These are phyloP conservation scores for Plasmodium sp. DNA, from an alignment of 169 alveolate genomes.

Conservation along the genomic window DNA sequence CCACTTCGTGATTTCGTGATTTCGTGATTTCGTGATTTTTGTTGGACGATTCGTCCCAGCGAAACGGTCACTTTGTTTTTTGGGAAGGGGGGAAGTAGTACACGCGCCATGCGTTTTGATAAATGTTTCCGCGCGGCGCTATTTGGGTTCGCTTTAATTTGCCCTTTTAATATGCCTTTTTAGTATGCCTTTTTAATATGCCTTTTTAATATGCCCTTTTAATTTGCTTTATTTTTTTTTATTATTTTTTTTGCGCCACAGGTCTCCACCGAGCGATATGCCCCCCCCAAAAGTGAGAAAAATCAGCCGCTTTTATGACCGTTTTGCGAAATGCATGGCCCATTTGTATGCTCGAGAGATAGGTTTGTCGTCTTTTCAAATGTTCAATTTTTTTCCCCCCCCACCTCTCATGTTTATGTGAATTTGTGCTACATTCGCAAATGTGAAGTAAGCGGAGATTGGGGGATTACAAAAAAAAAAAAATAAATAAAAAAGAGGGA, in stretches of 20 bases:
- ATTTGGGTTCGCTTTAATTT: background rate
- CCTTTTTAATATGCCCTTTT: background rate
- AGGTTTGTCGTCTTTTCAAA: background rate
- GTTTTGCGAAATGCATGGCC: background rate
- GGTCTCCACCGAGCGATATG: background rate
- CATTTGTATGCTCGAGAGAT: background rate
- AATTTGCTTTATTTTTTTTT: background rate
- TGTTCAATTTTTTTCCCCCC: background rate
- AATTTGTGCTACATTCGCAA: background rate
- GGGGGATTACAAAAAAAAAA: background rate
- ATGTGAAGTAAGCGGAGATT: background rate
- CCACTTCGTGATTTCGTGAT: background rate
- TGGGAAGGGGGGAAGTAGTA: background rate
- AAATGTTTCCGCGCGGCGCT: background rate
- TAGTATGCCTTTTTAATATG: background rate
- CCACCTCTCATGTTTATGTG: background rate
- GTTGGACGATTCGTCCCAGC: background rate
- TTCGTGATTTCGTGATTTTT: too few relatives aligned
- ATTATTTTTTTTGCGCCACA: background rate
- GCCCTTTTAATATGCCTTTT: background rate
- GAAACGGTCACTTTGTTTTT: background rate
- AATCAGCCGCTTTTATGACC: background rate
- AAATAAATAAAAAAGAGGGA: background rate
- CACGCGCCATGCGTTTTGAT: background rate
- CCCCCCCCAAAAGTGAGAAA: background rate